Evolutionary conservation across 805 yeast species (phyloP).

Genomic region (Wickerhamiella brachini): DNA sequence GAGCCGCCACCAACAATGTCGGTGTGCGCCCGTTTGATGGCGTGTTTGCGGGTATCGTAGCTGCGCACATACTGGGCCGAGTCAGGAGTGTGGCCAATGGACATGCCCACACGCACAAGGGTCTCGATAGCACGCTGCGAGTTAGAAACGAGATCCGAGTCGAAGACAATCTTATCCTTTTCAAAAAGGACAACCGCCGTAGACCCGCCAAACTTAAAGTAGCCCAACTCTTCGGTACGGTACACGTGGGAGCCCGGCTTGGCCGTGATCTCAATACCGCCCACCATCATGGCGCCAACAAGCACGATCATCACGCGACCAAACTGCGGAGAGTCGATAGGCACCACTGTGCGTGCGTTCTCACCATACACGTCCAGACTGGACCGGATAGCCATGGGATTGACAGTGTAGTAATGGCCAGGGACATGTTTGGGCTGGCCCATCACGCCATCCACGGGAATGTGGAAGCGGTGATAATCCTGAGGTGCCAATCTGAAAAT

Average conservation of each 20-base stretch:
- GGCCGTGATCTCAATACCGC: constrained; percentile 65
- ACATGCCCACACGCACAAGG: constrained; percentile 77
- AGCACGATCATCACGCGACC: constrained; percentile 68
- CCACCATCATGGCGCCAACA: constrained; percentile 99
- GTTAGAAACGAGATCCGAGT: constrained; percentile 57
- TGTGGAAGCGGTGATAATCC: constrained; percentile 89
- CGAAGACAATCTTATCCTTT: constrained; percentile 34
- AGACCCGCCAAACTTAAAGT: constrained; percentile 93
- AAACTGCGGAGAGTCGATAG: constrained; percentile 61
- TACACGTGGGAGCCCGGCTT: constrained; percentile 41
- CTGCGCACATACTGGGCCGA: constrained; percentile 15
- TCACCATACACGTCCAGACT: constrained; percentile 86
- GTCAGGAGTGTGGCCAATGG: constrained; percentile 53
- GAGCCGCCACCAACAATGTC: constrained; percentile 20
- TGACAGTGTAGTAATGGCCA: constrained; percentile 91
- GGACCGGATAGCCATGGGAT: constrained; percentile 92
- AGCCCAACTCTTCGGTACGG: constrained; percentile 79
- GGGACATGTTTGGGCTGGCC: constrained; percentile 55
- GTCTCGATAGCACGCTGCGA: constrained; percentile 60
- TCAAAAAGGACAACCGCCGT: constrained; percentile 63
- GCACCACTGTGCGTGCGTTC: constrained; percentile 64
- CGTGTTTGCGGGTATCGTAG: constrained; percentile 17
- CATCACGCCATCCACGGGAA: constrained; percentile 65
- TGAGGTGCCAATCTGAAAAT: constrained; percentile 91
- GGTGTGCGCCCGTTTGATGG: constrained; percentile 17